These are phyloP conservation scores for Ehretia macrophylla DNA, from an alignment of 257 asterid genomes.

Conservation along the genomic window DNA sequence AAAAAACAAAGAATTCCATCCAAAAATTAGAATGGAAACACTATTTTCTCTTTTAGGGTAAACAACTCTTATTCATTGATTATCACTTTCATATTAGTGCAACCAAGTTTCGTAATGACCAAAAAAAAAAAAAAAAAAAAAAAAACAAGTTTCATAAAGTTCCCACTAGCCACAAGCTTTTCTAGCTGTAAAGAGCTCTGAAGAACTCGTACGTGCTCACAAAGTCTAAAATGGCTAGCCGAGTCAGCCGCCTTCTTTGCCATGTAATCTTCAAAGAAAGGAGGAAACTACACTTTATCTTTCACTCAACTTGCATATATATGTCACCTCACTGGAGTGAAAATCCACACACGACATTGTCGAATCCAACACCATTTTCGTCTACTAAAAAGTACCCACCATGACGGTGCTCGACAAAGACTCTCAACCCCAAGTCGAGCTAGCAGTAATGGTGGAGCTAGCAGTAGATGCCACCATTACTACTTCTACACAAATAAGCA, in stretches of 20 bases:
- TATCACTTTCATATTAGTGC: no score
- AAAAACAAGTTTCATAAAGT: no score
- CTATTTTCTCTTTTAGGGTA: no score
- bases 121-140: no score
- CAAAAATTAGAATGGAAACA: no score
- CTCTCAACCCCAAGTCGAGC: neutral
- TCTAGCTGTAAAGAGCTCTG: constrained; percentile 7
- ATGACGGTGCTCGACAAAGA: constrained; percentile 1
- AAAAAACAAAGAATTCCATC: no score
- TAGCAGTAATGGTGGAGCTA: neutral
- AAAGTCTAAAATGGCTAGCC: constrained; percentile 6
- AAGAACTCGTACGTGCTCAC: neutral
- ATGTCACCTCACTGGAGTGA: neutral
- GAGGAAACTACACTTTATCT: neutral
- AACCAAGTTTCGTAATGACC: no score
- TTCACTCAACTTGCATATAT: neutral
- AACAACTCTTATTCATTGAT: no score
- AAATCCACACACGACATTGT: neutral
- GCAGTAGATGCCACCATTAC: neutral
- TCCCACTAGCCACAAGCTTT: no score
- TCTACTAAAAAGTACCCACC: neutral
- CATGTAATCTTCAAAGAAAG: neutral
- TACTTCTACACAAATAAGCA: neutral
- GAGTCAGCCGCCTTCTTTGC: neutral
- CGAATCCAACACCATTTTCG: neutral